Percentiles rank a stretch among this genome's conserved stretches.
Evolutionary conservation across 1,284 basidiomycete genomes (phyloP).

Genomic region (Ceratorhiza oryzae-sativae): DNA sequence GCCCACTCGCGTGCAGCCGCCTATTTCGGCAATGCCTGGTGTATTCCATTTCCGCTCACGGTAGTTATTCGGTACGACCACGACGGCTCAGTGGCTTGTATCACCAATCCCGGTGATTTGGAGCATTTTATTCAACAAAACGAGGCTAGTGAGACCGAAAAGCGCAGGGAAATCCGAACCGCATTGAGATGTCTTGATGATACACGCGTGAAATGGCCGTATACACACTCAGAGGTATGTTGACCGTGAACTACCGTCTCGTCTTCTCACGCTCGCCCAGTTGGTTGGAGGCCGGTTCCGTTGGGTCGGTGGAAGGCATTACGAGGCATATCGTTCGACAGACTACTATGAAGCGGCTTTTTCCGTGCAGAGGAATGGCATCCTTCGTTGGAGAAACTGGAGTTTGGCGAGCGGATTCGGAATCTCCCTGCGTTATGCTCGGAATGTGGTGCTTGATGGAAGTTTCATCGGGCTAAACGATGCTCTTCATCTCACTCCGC

Average conservation of each 20-base stretch:
- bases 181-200: constrained; percentile 75
- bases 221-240: constrained; percentile 62
- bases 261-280: constrained; percentile 50
- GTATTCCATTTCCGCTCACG: constrained; percentile 79
- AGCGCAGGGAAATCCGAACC: constrained; percentile 67
- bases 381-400: constrained; percentile 64
- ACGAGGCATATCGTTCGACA: constrained; percentile 59
- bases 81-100: constrained; percentile 56
- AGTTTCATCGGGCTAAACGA: constrained; percentile 70
- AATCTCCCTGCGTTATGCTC: constrained; percentile 66
- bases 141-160: constrained; percentile 58
- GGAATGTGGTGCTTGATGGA: constrained; percentile 60
- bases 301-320: constrained; percentile 57
- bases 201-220: constrained; percentile 68
- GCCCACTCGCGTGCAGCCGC: constrained; percentile 54
- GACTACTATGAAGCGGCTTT: constrained; percentile 62
- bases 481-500: constrained; percentile 68
- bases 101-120: constrained; percentile 62
- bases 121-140: constrained; percentile 73
- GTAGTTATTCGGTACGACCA: constrained; percentile 78
- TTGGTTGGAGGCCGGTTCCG: constrained; percentile 55
- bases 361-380: constrained; percentile 63
- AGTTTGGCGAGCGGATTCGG: constrained; percentile 76
- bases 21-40: constrained; percentile 78
- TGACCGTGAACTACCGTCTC: constrained; percentile 35